A percentile compares a stretch with the other conserved stretches of the same genome.
These are phyloP conservation scores for Halenospora varia DNA, from an alignment of 495 filamentous ascomycete genomes.

Conservation along the genomic window DNA sequence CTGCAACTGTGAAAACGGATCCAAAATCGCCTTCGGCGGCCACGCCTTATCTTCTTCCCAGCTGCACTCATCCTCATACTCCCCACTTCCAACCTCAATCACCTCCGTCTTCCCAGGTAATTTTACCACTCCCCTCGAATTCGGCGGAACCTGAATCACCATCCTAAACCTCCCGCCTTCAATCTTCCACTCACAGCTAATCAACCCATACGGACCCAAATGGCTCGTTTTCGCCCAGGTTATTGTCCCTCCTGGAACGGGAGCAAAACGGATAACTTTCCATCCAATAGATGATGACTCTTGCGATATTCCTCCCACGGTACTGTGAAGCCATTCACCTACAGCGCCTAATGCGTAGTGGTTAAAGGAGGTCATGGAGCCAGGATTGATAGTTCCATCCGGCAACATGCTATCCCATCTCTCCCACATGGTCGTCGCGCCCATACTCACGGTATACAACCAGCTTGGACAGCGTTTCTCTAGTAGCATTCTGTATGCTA, in stretches of 20 bases:
- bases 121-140: constrained; percentile 12
- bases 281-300: constrained; percentile 8
- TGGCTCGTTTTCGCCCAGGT: constrained; percentile 12
- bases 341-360: constrained; percentile 41
- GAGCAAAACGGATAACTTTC: constrained; percentile 13
- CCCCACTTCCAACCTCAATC: constrained; percentile 17
- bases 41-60: constrained; percentile 5
- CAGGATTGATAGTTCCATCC: constrained; percentile 46
- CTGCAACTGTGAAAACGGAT: background rate
- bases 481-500: constrained; percentile 18
- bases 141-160: constrained; percentile 18
- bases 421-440: constrained; percentile 50
- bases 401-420: constrained; percentile 51
- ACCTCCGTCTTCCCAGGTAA: constrained; percentile 15
- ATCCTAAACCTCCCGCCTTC: constrained; percentile 15
- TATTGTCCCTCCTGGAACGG: constrained; percentile 19
- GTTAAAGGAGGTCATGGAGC: constrained; percentile 53
- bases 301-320: constrained; percentile 8
- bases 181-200: constrained; percentile 15
- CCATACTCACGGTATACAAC: constrained; percentile 48
- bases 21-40: constrained; percentile 11
- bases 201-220: constrained; percentile 17
- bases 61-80: constrained; percentile 6
- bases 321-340: constrained; percentile 12
- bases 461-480: constrained; percentile 39